Conservation (phyloP, 176 grass and related monocot species). For the Zea luxurians region DNA sequence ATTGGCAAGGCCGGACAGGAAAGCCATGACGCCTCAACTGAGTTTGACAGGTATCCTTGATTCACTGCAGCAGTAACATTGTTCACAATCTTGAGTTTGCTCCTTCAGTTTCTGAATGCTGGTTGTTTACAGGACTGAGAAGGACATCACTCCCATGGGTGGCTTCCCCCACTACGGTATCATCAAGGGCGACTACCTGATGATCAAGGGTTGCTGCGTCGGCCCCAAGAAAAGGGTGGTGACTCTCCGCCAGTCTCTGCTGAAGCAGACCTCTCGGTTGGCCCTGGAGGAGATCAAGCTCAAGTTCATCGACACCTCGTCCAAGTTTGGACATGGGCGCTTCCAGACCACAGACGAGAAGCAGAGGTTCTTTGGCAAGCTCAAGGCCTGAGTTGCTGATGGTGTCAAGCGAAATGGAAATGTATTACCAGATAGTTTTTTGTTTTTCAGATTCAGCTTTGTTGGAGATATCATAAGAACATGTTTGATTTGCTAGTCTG, state of each 20-base stretch:
- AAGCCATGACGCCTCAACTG: slow-evolving; percentile 59
- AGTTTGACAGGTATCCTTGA: slow-evolving; percentile 71
- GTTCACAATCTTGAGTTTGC: not conserved
- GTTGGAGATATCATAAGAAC: slow-evolving; percentile 29
- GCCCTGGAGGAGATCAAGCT: too few relatives aligned
- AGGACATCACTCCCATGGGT: slow-evolving; percentile 94
- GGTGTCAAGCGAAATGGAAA: not conserved
- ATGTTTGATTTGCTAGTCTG: not conserved
- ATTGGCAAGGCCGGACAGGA: slow-evolving; percentile 79
- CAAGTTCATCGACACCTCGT: too few relatives aligned
- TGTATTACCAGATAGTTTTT: slow-evolving; percentile 13
- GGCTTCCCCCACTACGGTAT: slow-evolving; percentile 93
- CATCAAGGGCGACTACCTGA: slow-evolving; percentile 83
- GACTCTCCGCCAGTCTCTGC: too few relatives aligned
- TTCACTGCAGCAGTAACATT: not conserved
- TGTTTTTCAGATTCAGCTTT: slow-evolving; percentile 13
- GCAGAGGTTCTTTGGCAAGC: slow-evolving; percentile 71
- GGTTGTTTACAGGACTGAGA: slow-evolving; percentile 64
- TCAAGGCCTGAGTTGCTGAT: slow-evolving; percentile 40
- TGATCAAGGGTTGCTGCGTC: slow-evolving; percentile 92
- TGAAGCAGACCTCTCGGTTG: too few relatives aligned
- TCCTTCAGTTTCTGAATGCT: not conserved
- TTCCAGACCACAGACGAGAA: slow-evolving; percentile 39
- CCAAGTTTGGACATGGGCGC: too few relatives aligned
- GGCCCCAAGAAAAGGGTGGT: slow-evolving; percentile 57